A percentile compares a stretch with the other conserved stretches of the same genome.
phyloP scores from a whole-genome alignment of 768 basidiomycete species.

The Serendipita indica region DNA sequence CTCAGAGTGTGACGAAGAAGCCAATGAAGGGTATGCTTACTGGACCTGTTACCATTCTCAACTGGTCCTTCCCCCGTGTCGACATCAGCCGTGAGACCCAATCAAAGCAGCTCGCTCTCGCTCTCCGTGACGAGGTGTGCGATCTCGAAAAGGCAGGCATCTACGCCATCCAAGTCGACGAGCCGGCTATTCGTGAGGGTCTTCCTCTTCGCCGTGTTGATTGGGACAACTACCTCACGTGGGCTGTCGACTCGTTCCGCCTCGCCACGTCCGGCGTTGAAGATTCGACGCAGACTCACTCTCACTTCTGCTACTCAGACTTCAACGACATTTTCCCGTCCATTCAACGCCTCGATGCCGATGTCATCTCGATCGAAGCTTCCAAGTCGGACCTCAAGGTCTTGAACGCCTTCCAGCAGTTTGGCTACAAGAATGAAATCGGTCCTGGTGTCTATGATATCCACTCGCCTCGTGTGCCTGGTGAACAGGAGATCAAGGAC shows the following conservation, averaged over 20 bases:
- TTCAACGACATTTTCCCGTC: conserved; percentile 98
- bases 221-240: conserved; percentile 91
- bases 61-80: conserved; percentile 99
- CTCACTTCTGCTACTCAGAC: conserved; percentile 98
- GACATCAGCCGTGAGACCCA: conserved; percentile 93
- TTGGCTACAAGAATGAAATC: conserved; percentile 93
- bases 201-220: conserved; percentile 91
- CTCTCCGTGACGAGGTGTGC: conserved; percentile 93
- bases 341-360: conserved; percentile 91
- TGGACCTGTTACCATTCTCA: conserved; percentile 95
- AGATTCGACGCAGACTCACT: conserved; percentile 91
- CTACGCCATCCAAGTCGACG: conserved; percentile 96
- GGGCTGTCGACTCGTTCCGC: conserved; percentile 99
- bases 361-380: conserved; percentile 97
- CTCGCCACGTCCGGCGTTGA: conserved; percentile 91
- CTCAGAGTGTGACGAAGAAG: conserved; percentile 80
- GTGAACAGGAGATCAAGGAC: conserved; percentile 85
- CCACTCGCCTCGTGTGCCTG: conserved; percentile 96
- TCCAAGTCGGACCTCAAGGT: conserved; percentile 99
- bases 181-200: conserved; percentile 99
- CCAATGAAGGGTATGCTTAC: conserved; percentile 99
- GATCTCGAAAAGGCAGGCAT: conserved; percentile 97
- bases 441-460: conserved; percentile 98
- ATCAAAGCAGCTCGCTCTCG: conserved; percentile 94
- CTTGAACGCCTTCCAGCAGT: conserved; percentile 83